These are phyloP conservation scores for Fusarium chlamydosporum DNA, from an alignment of 2,329 filamentous ascomycete species.

Conservation along the genomic window DNA sequence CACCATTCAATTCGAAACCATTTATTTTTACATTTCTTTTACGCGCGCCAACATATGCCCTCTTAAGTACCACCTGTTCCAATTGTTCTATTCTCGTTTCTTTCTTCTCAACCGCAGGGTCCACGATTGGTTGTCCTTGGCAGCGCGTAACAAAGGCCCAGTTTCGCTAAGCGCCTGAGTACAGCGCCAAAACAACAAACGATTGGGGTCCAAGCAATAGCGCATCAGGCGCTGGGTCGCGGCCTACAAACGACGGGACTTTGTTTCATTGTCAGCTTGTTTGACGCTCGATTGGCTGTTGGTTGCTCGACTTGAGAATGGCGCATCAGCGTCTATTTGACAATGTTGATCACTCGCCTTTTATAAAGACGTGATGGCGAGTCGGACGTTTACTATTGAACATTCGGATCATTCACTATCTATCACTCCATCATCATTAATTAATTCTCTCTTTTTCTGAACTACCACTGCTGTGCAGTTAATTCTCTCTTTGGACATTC, in stretches of 20 bases:
- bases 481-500: slow-evolving; percentile 14
- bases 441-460: slow-evolving; percentile 10
- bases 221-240: slow-evolving; percentile 28
- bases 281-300: slow-evolving; percentile 38
- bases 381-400: background rate
- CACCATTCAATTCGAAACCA: background rate
- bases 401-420: slow-evolving; percentile 11
- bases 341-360: slow-evolving; percentile 10
- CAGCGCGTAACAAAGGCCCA: slow-evolving; percentile 30
- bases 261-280: slow-evolving; percentile 23
- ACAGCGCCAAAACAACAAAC: slow-evolving; percentile 39
- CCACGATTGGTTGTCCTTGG: slow-evolving; percentile 24
- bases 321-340: slow-evolving; percentile 19
- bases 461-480: slow-evolving; percentile 42
- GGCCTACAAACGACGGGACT: slow-evolving; percentile 16
- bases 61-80: background rate
- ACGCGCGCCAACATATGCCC: background rate
- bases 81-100: slow-evolving; percentile 34
- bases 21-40: slow-evolving; percentile 10
- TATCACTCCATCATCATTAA: slow-evolving; percentile 15
- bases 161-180: slow-evolving; percentile 49
- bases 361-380: slow-evolving; percentile 23
- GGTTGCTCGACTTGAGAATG: background rate
- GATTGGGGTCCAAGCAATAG: slow-evolving; percentile 39
- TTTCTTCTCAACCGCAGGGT: slow-evolving; percentile 7